These are phyloP conservation scores for Teratosphaeria epicoccoides DNA, from an alignment of 2,329 filamentous ascomycete species.

Conservation along the genomic window DNA sequence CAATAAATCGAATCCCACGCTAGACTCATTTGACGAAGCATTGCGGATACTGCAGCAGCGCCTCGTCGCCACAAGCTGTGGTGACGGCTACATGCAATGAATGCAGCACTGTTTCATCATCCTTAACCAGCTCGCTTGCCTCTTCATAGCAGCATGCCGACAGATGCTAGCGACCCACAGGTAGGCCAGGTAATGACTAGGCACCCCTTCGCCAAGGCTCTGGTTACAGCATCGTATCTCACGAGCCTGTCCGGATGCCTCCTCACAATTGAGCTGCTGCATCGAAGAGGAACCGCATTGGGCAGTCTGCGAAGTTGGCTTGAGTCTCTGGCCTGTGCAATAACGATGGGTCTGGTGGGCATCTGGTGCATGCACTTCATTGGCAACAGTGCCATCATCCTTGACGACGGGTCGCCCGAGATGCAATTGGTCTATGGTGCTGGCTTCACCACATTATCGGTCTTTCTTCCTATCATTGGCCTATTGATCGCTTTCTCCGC, in stretches of 20 bases:
- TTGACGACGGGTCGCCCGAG: conserved; percentile 50
- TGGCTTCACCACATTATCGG: conserved; percentile 63
- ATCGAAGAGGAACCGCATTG: conserved; percentile 38
- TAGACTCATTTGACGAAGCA: too few species aligned
- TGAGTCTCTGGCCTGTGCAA: conserved; percentile 31
- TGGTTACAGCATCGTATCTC: conserved; percentile 57
- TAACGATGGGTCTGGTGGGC: conserved; percentile 38
- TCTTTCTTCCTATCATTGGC: conserved; percentile 68
- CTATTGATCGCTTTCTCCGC: conserved; percentile 62
- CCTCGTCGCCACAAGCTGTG: background rate
- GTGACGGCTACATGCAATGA: background rate
- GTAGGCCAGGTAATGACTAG: background rate
- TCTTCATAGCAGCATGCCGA: background rate
- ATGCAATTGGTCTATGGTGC: conserved; percentile 66
- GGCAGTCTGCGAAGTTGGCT: conserved; percentile 26
- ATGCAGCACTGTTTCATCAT: background rate
- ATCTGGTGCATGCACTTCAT: conserved; percentile 63
- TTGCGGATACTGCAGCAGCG: too few species aligned
- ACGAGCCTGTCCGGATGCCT: conserved; percentile 65
- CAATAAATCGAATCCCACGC: too few species aligned
- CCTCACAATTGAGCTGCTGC: conserved; percentile 72
- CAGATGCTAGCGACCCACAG: background rate
- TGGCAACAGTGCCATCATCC: conserved; percentile 66
- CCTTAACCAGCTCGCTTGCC: too few species aligned
- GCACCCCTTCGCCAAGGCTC: conserved; percentile 40